Evolutionary conservation across 2,329 filamentous ascomycete genomes (phyloP).

Genomic region (Aspergillus spinulosporus): DNA sequence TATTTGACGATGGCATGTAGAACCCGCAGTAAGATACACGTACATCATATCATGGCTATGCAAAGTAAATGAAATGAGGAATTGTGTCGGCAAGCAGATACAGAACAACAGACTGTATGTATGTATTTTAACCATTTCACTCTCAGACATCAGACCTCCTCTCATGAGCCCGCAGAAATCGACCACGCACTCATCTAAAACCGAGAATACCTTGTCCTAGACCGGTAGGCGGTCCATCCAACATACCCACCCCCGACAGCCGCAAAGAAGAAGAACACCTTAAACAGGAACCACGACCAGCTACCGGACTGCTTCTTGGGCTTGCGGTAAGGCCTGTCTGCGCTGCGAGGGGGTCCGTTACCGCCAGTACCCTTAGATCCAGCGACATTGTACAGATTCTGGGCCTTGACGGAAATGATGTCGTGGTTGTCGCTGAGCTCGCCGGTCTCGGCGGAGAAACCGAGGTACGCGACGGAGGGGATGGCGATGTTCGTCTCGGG

Average conservation of each 20-base stretch:
- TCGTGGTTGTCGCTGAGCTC: slow-evolving; percentile 98
- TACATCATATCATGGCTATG: slow-evolving; percentile 22
- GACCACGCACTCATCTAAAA: slow-evolving; percentile 28
- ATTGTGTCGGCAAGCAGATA: slow-evolving; percentile 8
- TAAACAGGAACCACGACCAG: slow-evolving; percentile 75
- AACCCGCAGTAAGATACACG: slow-evolving; percentile 12
- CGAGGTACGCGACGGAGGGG: slow-evolving; percentile 67
- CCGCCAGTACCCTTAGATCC: slow-evolving; percentile 18
- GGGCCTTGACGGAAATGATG: slow-evolving; percentile 80
- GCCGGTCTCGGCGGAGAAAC: slow-evolving; percentile 76
- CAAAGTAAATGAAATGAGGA: slow-evolving; percentile 7
- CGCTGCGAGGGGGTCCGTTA: slow-evolving; percentile 21
- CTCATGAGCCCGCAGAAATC: no score
- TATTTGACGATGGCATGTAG: slow-evolving; percentile 15
- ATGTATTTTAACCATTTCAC: no score
- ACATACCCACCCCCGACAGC: slow-evolving; percentile 74
- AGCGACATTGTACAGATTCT: slow-evolving; percentile 74
- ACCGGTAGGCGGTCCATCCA: slow-evolving; percentile 79
- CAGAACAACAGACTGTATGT: neutral
- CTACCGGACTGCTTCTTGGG: slow-evolving; percentile 43
- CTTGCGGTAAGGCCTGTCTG: slow-evolving; percentile 24
- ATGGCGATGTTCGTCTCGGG: slow-evolving; percentile 70
- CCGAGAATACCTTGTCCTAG: slow-evolving; percentile 53
- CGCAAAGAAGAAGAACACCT: slow-evolving; percentile 74
- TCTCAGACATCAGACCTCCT: no score